phyloP scores from a whole-genome alignment of 805 yeast genomes.

The Naumovozyma castellii region DNA sequence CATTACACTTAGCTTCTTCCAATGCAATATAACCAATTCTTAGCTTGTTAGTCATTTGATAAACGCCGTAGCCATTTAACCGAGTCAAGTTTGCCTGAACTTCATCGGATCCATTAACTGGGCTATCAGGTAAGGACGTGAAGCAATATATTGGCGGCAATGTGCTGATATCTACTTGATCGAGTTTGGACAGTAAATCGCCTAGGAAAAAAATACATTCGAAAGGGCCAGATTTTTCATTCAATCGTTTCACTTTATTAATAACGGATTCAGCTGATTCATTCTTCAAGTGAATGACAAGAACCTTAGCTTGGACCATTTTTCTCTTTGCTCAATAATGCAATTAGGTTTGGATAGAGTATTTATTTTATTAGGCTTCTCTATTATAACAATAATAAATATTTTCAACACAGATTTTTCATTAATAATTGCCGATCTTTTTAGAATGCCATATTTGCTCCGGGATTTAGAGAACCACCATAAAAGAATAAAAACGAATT shows the following conservation, averaged over 20 bases:
- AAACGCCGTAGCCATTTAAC: conserved; percentile 31
- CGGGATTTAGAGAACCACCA: too few species aligned
- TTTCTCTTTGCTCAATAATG: background rate
- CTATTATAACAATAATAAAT: too few species aligned
- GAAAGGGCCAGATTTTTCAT: conserved; percentile 58
- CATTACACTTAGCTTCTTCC: conserved; percentile 8
- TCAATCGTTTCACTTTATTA: conserved; percentile 40
- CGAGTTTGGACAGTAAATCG: conserved; percentile 22
- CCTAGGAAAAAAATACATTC: conserved; percentile 47
- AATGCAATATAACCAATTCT: conserved; percentile 40
- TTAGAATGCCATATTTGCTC: too few species aligned
- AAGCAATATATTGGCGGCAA: conserved; percentile 9
- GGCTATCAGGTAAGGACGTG: conserved; percentile 3
- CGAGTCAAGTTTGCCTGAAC: conserved; percentile 20
- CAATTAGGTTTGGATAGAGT: too few species aligned
- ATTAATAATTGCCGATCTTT: background rate
- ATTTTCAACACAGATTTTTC: background rate
- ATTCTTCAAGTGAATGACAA: conserved; percentile 15
- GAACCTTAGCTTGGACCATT: conserved; percentile 2
- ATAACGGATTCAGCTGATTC: conserved; percentile 25
- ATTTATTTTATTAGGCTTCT: too few species aligned
- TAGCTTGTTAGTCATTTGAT: conserved; percentile 37
- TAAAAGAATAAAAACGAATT: too few species aligned
- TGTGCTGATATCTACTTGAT: conserved; percentile 12
- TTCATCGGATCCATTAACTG: conserved; percentile 8